phyloP scores from a whole-genome alignment of 352 stramenopile genomes.

The Phytophthora hibernalis region DNA sequence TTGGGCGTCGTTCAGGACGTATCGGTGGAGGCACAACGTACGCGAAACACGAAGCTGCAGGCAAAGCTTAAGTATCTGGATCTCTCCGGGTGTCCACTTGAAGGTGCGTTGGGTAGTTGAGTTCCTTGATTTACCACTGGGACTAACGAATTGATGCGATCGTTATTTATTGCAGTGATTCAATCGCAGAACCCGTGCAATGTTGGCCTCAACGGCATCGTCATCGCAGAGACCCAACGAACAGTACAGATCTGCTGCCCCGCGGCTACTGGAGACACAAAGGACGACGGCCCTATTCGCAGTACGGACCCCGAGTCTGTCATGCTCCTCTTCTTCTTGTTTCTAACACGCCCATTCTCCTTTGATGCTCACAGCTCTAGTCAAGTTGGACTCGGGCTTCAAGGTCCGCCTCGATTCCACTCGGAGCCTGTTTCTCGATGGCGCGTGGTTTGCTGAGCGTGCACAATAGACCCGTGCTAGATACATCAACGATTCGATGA shows the following conservation, averaged over 20 bases:
- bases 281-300: slow-evolving; percentile 43
- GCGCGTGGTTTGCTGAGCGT: slow-evolving; percentile 55
- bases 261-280: slow-evolving; percentile 10
- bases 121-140: background rate
- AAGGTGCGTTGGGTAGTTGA: slow-evolving; percentile 45
- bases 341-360: slow-evolving; percentile 2
- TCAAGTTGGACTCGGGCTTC: slow-evolving; percentile 54
- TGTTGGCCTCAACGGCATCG: slow-evolving; percentile 56
- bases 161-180: slow-evolving; percentile 46
- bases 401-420: slow-evolving; percentile 44
- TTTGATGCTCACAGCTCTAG: slow-evolving; percentile 43
- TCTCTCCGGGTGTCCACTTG: slow-evolving; percentile 70
- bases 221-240: slow-evolving; percentile 70
- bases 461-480: slow-evolving; percentile 15
- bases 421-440: slow-evolving; percentile 53
- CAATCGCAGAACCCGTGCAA: slow-evolving; percentile 66
- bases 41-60: slow-evolving; percentile 42
- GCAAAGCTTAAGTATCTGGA: slow-evolving; percentile 69
- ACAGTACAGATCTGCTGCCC: slow-evolving; percentile 68
- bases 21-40: slow-evolving; percentile 26
- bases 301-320: slow-evolving; percentile 46
- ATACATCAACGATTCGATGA: too few species aligned
- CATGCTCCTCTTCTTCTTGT: background rate
- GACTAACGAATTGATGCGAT: background rate
- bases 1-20: slow-evolving; percentile 34